Percentiles rank a stretch among this genome's conserved stretches.
Evolutionary conservation across 1,139 yeast species (phyloP).

Genomic region (Wickerhamomyces sp.): DNA sequence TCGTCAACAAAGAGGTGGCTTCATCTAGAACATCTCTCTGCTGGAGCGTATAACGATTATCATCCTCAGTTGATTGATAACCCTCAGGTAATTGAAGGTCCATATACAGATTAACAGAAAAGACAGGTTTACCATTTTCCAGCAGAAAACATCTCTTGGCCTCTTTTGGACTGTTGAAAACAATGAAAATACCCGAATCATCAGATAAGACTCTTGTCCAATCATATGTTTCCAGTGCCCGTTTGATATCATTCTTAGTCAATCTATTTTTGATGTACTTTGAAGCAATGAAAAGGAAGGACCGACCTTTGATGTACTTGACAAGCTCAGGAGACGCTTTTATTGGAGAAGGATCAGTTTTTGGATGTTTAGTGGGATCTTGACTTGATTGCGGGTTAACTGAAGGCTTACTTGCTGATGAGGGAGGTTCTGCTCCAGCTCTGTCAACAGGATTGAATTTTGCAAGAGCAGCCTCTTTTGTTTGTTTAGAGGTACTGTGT

Average conservation of each 20-base stretch:
- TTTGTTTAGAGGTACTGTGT: neutral
- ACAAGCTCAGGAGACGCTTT: slow-evolving; percentile 39
- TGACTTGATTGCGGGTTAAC: neutral
- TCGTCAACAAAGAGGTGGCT: slow-evolving; percentile 52
- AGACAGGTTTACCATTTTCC: slow-evolving; percentile 58
- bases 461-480: too few relatives aligned
- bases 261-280: slow-evolving; percentile 49
- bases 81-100: slow-evolving; percentile 45
- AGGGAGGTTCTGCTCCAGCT: neutral
- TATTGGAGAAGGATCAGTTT: neutral
- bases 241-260: slow-evolving; percentile 49
- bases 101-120: slow-evolving; percentile 50
- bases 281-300: slow-evolving; percentile 53
- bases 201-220: slow-evolving; percentile 66
- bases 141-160: slow-evolving; percentile 62
- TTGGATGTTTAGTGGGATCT: too few relatives aligned
- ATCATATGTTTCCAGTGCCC: slow-evolving; percentile 45
- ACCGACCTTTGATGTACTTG: slow-evolving; percentile 46
- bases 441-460: neutral
- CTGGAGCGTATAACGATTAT: slow-evolving; percentile 2
- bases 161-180: slow-evolving; percentile 59
- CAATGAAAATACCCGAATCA: slow-evolving; percentile 61
- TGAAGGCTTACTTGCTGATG: too few relatives aligned
- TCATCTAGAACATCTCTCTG: slow-evolving; percentile 38
- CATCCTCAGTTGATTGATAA: slow-evolving; percentile 1